phyloP scores from a whole-genome alignment of 345 rosid genomes.

The Eucalyptus caleyi region DNA sequence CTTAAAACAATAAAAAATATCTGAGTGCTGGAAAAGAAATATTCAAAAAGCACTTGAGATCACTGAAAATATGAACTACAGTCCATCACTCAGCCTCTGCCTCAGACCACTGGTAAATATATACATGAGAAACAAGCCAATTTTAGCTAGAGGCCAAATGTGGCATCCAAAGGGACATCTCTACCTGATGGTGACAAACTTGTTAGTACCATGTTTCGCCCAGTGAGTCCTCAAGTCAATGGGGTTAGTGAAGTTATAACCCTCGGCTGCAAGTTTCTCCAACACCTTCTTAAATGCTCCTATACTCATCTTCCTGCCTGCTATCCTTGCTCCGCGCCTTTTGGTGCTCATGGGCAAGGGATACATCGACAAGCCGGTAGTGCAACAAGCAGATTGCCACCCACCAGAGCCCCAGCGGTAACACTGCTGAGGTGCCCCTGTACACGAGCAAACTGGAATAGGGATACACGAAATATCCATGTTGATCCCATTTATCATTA shows the following conservation, averaged over 20 bases:
- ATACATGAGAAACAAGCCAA: background rate
- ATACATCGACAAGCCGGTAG: slow-evolving; percentile 6
- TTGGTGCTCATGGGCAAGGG: slow-evolving; percentile 22
- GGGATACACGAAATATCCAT: slow-evolving; percentile 19
- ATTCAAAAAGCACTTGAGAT: background rate
- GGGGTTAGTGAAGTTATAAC: slow-evolving; percentile 13
- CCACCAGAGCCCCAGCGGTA: slow-evolving; percentile 27
- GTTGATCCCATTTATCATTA: slow-evolving; percentile 12
- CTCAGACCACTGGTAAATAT: background rate
- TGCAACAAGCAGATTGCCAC: slow-evolving; percentile 29
- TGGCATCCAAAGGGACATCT: background rate
- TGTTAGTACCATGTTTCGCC: slow-evolving; percentile 27
- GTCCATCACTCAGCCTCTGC: background rate
- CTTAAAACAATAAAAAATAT: background rate
- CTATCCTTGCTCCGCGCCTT: slow-evolving; percentile 18
- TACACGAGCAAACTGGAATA: slow-evolving; percentile 19
- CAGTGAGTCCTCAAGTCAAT: slow-evolving; percentile 18
- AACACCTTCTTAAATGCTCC: slow-evolving; percentile 19
- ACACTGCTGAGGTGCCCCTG: slow-evolving; percentile 18
- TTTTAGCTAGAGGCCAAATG: background rate
- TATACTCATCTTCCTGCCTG: slow-evolving; percentile 23
- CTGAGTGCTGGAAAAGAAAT: background rate
- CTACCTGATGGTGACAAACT: slow-evolving; percentile 29
- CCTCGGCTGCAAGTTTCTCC: slow-evolving; percentile 20
- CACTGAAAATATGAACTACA: background rate